Evolutionary conservation across 2,329 filamentous ascomycete species (phyloP), one percentile per base, ranked within the genome.

Genomic region (Beauveria sp.): DNA sequence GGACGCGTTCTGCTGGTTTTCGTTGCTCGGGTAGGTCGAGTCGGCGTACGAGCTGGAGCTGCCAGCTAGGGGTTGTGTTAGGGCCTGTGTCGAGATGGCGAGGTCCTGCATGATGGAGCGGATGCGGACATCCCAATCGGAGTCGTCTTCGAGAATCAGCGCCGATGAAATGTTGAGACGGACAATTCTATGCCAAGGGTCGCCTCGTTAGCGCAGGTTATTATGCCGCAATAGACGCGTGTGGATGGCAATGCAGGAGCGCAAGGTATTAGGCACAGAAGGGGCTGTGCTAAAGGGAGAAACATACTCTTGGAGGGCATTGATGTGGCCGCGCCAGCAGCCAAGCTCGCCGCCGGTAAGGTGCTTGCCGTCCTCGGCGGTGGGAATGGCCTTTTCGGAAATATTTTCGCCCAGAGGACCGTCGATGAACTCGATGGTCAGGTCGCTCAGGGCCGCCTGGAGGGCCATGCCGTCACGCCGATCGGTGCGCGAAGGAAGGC

Each of bases 111-210:
- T 72, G 64, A 84, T 81, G 0, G 69, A 59, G 48, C 79, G 79
- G 40, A 84, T 68, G 0, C 73, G 72, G 26, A 82, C 69, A 59
- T 84, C 81, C 81, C 81, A 84, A 69, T 84, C 81, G 10, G 78
- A 75, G 61, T 84, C 81, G 64, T 84, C 81, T 65, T 84, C 81
- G 30, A 84, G 67, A 28, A 83, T 78, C 2, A 84, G 70, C 0
- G 79, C 80, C 1, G 76, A 78, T 2, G 72, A 70, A 4, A 80
- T 64, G 43, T 75, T 73, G 12, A 75, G 69, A 24, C 76, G 70
- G 14, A 82, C 71, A 14, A 83, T 71, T 22, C 71, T 72, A 22
- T 30, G 28, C 28, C 7, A 4, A 16, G 22, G 24, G 26, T 14
- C 12, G 6, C 37, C 3, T n/a, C 14, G 41, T 53, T 48, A 61